phyloP scores from a whole-genome alignment of 2,329 filamentous ascomycete species.

The Talaromyces sp. region DNA sequence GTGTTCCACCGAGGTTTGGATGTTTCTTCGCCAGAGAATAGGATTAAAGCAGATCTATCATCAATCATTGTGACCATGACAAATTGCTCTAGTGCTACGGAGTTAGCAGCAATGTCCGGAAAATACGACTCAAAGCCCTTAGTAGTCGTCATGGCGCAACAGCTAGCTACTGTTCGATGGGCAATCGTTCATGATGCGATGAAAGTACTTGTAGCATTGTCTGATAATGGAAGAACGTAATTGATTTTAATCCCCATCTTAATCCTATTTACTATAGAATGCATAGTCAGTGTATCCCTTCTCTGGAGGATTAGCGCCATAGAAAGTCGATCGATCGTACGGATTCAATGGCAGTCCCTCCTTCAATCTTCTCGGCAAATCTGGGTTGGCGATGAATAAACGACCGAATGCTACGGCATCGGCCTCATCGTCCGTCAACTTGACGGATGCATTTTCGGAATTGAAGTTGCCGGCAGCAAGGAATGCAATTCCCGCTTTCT shows the following conservation, averaged over 20 bases:
- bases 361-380: constrained; percentile 51
- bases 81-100: constrained; percentile 34
- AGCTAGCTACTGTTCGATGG: constrained; percentile 58
- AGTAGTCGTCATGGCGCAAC: constrained; percentile 54
- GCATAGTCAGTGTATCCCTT: constrained; percentile 39
- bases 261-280: constrained; percentile 1
- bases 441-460: constrained; percentile 22
- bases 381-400: constrained; percentile 45
- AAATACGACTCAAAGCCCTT: constrained; percentile 52
- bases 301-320: constrained; percentile 32
- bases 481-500: constrained; percentile 40
- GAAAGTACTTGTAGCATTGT: constrained; percentile 45
- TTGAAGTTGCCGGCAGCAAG: constrained; percentile 30
- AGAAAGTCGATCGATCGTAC: constrained; percentile 50
- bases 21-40: constrained; percentile 36
- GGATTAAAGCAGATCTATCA: constrained; percentile 32
- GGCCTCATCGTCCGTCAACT: constrained; percentile 24
- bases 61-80: constrained; percentile 31
- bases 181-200: constrained; percentile 61
- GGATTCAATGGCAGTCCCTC: constrained; percentile 58
- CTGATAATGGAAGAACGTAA: background rate
- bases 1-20: constrained; percentile 50
- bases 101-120: constrained; percentile 38
- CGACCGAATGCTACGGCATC: constrained; percentile 33
- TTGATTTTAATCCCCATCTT: background rate